phyloP scores from a whole-genome alignment of 345 rosid genomes.

The Limnanthes douglasii region DNA sequence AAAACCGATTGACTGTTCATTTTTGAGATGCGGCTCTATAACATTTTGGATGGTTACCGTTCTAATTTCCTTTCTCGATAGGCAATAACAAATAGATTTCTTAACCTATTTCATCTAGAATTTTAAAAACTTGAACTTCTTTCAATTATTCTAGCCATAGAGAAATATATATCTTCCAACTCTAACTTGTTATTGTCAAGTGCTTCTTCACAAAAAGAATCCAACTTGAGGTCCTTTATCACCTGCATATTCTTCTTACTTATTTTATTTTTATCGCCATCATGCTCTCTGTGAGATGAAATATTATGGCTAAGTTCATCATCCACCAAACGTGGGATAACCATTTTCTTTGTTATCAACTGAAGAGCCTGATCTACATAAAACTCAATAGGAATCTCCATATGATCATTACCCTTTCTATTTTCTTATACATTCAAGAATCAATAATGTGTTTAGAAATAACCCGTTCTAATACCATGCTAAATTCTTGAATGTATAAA shows the following conservation, averaged over 20 bases:
- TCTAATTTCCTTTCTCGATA: constrained; percentile 12
- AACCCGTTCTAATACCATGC: no score
- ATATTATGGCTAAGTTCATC: constrained; percentile 13
- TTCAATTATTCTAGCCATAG: constrained; percentile 33
- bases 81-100: constrained; percentile 23
- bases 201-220: constrained; percentile 39
- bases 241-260: constrained; percentile 16
- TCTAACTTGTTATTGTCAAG: constrained; percentile 26
- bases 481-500: no score
- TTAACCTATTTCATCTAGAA: constrained; percentile 82
- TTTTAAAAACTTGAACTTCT: constrained; percentile 74
- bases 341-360: constrained; percentile 35
- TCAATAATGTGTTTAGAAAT: no score
- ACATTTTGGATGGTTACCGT: constrained; percentile 21
- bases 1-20: constrained; percentile 34
- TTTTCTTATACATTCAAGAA: no score
- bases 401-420: constrained; percentile 13
- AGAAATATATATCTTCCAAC: constrained; percentile 44
- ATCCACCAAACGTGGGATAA: constrained; percentile 26
- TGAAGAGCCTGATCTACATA: constrained; percentile 47
- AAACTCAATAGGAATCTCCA: constrained; percentile 23
- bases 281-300: constrained; percentile 6
- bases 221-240: constrained; percentile 39
- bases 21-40: constrained; percentile 22
- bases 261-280: constrained; percentile 23